Base-by-base conservation (phyloP, 208 protist genomes). In the Angomonas desouzai region DNA sequence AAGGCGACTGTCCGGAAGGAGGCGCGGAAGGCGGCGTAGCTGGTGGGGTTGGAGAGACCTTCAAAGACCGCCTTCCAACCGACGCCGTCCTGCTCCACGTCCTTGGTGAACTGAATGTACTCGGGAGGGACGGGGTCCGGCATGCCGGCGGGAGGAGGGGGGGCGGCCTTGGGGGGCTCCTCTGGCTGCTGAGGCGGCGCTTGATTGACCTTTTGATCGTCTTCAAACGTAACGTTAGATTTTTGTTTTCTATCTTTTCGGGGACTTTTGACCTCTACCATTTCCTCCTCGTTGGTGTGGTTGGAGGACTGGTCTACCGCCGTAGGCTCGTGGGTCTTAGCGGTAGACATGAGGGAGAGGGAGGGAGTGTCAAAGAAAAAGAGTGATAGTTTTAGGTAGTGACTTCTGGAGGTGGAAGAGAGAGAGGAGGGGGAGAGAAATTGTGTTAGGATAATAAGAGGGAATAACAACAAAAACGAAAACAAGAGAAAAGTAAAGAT, bases 1-100 rank as follows among this genome's bases (percentile, higher is more conserved):
- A 74, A 70, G 16, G 68, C 66, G 4, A 62, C 53, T 1, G 73
- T 66, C 47, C 73, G 73, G 20, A 72, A 51, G 47, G 73, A 66
- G n/a, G 23, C 36, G 20, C 66, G 66, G 1, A 78, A 56, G 34
- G 43, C 59, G 0, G 23, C 34, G 25, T 64, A 56, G 11, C 63
- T 72, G 51, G 55, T 38, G 43, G 51, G 53, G 57, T 68, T 71
- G 10, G 73, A 67, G 1, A 62, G 20, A 16, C 48, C 47, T 32
- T 78, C 68, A 10, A 73, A 49, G 3, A 70, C 27, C 1, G 73
- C 29, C 63, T 74, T 73, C 40, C 29, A 66, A 47, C 73, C 73
- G 32, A 73, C 47, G 30, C 68, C 63, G 48, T 78, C 68, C 7
- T 48, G 27, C 36, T 74, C 73, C 13, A 68, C 62, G 55, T 72